A percentile compares a stretch with the other conserved stretches of the same genome.
Conservation (phyloP, 148 eudicot species). For the Suaeda aralocaspica region DNA sequence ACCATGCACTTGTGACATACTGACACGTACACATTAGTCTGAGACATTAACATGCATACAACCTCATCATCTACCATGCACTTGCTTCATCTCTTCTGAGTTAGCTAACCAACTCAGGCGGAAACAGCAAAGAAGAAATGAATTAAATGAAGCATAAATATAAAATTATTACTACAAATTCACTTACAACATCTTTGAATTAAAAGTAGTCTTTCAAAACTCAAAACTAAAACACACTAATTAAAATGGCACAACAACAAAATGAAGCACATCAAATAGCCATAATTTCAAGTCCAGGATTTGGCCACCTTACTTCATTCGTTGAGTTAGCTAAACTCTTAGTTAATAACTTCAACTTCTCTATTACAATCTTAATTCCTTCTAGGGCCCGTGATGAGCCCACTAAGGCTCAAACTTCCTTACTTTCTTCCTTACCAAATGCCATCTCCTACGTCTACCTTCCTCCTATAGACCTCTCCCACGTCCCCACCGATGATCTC, state of each 20-base stretch:
- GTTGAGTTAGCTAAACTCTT: constrained; percentile 31
- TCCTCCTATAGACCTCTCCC: constrained; percentile 23
- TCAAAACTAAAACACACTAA: neutral
- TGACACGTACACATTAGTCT: too few species aligned
- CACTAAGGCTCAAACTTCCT: constrained; percentile 16
- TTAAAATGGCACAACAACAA: neutral
- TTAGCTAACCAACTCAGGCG: too few species aligned
- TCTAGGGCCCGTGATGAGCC: constrained; percentile 14
- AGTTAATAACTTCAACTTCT: constrained; percentile 14
- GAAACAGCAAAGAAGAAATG: too few species aligned
- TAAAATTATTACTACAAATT: too few species aligned
- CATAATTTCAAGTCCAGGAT: constrained; percentile 30
- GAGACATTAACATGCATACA: too few species aligned
- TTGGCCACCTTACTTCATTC: constrained; percentile 43
- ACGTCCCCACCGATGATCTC: constrained; percentile 13
- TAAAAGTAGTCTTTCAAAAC: neutral
- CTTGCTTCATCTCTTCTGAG: too few species aligned
- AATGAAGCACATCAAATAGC: constrained; percentile 24
- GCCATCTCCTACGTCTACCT: constrained; percentile 20
- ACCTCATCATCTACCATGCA: too few species aligned
- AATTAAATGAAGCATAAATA: too few species aligned
- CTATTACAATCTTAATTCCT: constrained; percentile 28
- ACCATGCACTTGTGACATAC: too few species aligned
- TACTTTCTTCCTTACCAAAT: constrained; percentile 27
- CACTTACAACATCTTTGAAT: neutral